These are phyloP conservation scores for Chenopodium quinoa DNA, from an alignment of 148 eudicot genomes.

Conservation along the genomic window DNA sequence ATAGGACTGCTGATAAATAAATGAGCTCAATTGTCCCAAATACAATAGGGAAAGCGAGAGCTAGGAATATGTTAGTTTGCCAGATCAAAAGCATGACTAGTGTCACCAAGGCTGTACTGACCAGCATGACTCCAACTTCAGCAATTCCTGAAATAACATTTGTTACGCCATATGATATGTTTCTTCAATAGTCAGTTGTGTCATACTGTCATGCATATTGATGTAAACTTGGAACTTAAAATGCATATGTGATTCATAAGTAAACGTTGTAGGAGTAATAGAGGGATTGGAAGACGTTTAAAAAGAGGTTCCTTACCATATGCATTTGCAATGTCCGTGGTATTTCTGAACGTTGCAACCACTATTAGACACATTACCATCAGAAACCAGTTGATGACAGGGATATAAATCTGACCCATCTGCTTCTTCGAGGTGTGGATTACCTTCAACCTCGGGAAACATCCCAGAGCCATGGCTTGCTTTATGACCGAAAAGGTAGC, in stretches of 20 bases:
- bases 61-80: slow-evolving; percentile 77
- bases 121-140: slow-evolving; percentile 96
- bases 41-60: slow-evolving; percentile 66
- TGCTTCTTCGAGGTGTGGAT: slow-evolving; percentile 82
- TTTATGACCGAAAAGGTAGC: slow-evolving; percentile 89
- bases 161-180: not conserved
- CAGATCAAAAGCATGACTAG: slow-evolving; percentile 95
- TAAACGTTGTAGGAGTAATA: not conserved
- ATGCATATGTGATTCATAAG: not conserved
- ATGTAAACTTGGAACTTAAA: not conserved
- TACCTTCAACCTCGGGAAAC: slow-evolving; percentile 89
- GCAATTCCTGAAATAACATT: slow-evolving; percentile 69
- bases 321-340: slow-evolving; percentile 87
- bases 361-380: slow-evolving; percentile 94
- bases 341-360: slow-evolving; percentile 71
- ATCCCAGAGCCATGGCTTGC: slow-evolving; percentile 89
- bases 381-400: slow-evolving; percentile 87
- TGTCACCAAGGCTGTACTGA: slow-evolving; percentile 82
- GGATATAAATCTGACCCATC: slow-evolving; percentile 97
- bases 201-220: not conserved
- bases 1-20: slow-evolving; percentile 76
- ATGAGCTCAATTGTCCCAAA: slow-evolving; percentile 75
- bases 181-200: not conserved
- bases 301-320: slow-evolving; percentile 48
- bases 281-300: not conserved